Evolutionary conservation across 2,329 filamentous ascomycete genomes (phyloP).

Genomic region (Paraphaeosphaeria sporulosa): DNA sequence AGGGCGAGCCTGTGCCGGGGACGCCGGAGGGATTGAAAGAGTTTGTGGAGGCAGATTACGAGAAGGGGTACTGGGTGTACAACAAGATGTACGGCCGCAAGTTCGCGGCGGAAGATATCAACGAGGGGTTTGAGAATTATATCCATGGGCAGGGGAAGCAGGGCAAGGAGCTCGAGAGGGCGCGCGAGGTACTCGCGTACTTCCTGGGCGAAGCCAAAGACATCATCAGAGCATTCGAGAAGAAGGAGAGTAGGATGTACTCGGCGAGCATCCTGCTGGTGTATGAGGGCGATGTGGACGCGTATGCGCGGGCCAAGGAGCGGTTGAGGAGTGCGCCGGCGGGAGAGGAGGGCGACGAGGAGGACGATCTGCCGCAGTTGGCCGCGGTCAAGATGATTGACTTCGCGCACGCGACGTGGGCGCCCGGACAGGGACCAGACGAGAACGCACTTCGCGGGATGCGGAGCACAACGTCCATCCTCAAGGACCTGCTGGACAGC

Average conservation of each 20-base stretch:
- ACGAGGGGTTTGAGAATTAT: slow-evolving; percentile 66
- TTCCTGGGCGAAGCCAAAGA: slow-evolving; percentile 59
- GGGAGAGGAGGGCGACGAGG: slow-evolving; percentile 50
- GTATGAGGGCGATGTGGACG: slow-evolving; percentile 69
- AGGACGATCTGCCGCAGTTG: slow-evolving; percentile 65
- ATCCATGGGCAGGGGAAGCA: slow-evolving; percentile 51
- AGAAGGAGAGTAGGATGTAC: slow-evolving; percentile 73
- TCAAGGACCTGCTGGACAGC: slow-evolving; percentile 66
- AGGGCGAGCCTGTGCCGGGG: slow-evolving; percentile 33
- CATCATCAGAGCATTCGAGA: slow-evolving; percentile 64
- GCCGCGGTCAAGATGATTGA: slow-evolving; percentile 90
- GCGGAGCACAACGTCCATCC: slow-evolving; percentile 72
- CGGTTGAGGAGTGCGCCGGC: slow-evolving; percentile 29
- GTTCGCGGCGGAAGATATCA: slow-evolving; percentile 62
- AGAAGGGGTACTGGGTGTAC: slow-evolving; percentile 65
- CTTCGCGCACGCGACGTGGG: slow-evolving; percentile 92
- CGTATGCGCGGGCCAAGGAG: slow-evolving; percentile 56
- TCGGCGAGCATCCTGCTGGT: slow-evolving; percentile 70
- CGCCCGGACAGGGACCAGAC: slow-evolving; percentile 81
- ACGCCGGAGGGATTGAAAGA: slow-evolving; percentile 38
- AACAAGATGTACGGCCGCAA: slow-evolving; percentile 72
- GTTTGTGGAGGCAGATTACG: slow-evolving; percentile 51
- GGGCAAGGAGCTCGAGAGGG: slow-evolving; percentile 41
- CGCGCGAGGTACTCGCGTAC: slow-evolving; percentile 56
- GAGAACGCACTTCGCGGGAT: slow-evolving; percentile 82